A percentile compares a stretch with the other conserved stretches of the same genome.
Evolutionary conservation across 73 alveolate species (phyloP).

Genomic region (Durusdinium trenchii): DNA sequence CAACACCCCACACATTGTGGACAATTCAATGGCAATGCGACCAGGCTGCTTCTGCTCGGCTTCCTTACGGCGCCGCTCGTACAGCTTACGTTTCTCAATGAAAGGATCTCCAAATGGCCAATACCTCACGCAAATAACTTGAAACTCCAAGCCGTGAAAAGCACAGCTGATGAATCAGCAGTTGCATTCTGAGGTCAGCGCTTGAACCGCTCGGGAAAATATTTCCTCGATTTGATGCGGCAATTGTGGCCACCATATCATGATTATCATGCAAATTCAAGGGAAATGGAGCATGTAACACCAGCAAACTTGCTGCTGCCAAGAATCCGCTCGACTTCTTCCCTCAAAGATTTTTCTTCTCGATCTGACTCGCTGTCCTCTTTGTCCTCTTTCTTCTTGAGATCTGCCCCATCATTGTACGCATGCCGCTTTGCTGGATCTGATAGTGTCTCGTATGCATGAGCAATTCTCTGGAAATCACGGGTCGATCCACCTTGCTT

Average conservation of each 20-base stretch:
- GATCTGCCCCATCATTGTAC: slow-evolving; percentile 83
- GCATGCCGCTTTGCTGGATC: slow-evolving; percentile 85
- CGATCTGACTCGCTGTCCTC: slow-evolving; percentile 91
- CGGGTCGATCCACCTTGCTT: slow-evolving; percentile 89
- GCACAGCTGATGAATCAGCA: background rate
- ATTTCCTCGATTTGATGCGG: slow-evolving; percentile 60
- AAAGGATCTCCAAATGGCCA: slow-evolving; percentile 93
- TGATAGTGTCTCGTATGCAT: slow-evolving; percentile 75
- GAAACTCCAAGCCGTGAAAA: background rate
- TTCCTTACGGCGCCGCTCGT: slow-evolving; percentile 68
- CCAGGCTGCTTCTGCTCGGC: slow-evolving; percentile 50
- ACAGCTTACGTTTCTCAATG: slow-evolving; percentile 87
- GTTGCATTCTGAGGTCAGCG: background rate
- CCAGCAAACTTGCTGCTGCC: slow-evolving; percentile 1
- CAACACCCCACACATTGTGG: too few species aligned
- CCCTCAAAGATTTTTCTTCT: slow-evolving; percentile 70
- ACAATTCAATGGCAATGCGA: too few species aligned
- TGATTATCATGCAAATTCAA: too few species aligned
- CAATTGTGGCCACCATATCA: background rate
- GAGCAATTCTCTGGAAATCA: slow-evolving; percentile 79
- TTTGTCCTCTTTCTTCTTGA: slow-evolving; percentile 25
- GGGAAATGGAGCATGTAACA: too few species aligned
- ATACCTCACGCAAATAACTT: background rate
- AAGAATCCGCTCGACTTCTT: slow-evolving; percentile 90
- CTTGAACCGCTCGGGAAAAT: slow-evolving; percentile 93